Evolutionary conservation across 2,329 filamentous ascomycete species (phyloP).

Genomic region (Epichloe festucae): DNA sequence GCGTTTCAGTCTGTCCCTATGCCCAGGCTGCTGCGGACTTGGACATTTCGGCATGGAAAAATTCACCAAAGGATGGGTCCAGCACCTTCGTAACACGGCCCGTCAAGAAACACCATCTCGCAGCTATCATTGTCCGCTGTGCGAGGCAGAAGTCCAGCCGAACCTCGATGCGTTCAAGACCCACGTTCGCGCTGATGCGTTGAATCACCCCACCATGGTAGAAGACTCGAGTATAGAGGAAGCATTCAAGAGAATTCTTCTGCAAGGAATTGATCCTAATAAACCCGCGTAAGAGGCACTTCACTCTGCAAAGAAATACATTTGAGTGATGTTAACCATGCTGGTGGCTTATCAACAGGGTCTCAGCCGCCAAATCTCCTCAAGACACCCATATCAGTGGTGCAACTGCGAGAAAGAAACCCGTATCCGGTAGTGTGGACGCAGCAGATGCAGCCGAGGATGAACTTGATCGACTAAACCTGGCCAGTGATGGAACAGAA

Average conservation of each 20-base stretch:
- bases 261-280: conserved; percentile 2
- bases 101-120: conserved; percentile 10
- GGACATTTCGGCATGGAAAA: conserved; percentile 4
- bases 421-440: conserved; percentile 4
- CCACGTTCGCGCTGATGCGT: conserved; percentile 11
- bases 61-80: conserved; percentile 12
- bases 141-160: conserved; percentile 12
- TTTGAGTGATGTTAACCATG: neutral
- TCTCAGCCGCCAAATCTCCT: neutral
- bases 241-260: conserved; percentile 12
- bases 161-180: conserved; percentile 15
- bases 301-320: neutral
- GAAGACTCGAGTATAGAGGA: conserved; percentile 15
- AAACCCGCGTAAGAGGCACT: neutral
- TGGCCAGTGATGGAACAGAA: conserved; percentile 4
- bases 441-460: neutral
- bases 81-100: conserved; percentile 12
- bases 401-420: conserved; percentile 5
- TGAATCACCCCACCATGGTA: conserved; percentile 10
- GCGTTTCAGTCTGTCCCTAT: neutral
- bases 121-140: conserved; percentile 11
- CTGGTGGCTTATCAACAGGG: neutral
- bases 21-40: neutral
- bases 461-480: conserved; percentile 3
- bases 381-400: neutral